Evolutionary conservation across 129 eudicot genomes (phyloP), one percentile per base, ranked within the genome.

Genomic region (Flaveria ramosissima): DNA sequence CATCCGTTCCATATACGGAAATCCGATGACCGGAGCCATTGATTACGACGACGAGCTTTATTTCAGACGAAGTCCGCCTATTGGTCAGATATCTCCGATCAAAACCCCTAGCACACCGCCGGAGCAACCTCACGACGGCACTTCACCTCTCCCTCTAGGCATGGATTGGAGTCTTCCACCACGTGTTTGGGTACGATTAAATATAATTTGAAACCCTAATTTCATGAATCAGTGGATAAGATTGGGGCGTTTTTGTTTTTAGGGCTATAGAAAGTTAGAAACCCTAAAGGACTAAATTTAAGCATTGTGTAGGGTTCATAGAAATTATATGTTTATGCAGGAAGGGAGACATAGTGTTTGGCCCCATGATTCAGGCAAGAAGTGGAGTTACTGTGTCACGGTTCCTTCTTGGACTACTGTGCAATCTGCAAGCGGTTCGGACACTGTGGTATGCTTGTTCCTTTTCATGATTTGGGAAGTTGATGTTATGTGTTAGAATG

Each of bases 101-200:
- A 48, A n/a, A 72, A 86, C 50, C 46, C 32, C 12, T 51, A 68
- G 57, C 53, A 80, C 73, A 41, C 92, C 92, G 57, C 86, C 92
- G 36, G 81, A 79, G 72, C 84, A 87, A 62, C 96, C 93, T 39
- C 90, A 89, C 73, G 98, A 89, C 65, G 96, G 92, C 70, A 89
- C 90, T 48, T 92, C 98, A 36, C 98, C 98, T 13, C 89, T 92
- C 27, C 96, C 96, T 71, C 77, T 92, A 62, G 98, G 98, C 81
- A 92, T 92, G 98, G 98, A 92, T 62, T 92, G 98, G 98, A 86
- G 93, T 71, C 90, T 84, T 19, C 86, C 98, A 2, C 98, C 98
- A 64, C 92, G 78, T 55, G 57, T 74, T 55, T 89, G 92, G 96
- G 96, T 89, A 84, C 72, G 10, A 4, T 3, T 20, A 13, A 20